These are phyloP conservation scores for Amanita jacksonii DNA, from an alignment of 768 basidiomycete species.

Conservation along the genomic window DNA sequence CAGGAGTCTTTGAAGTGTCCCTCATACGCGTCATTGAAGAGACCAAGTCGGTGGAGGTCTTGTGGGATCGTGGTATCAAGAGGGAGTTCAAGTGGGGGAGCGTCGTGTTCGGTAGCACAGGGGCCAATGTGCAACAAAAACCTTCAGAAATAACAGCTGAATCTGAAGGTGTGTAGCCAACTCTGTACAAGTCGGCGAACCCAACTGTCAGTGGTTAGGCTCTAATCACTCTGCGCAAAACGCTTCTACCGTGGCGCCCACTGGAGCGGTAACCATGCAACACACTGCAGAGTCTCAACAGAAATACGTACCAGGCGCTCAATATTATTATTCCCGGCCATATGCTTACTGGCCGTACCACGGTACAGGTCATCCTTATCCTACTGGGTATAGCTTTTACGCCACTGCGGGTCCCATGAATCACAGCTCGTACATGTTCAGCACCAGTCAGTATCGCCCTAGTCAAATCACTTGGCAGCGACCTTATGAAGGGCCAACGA, in stretches of 20 bases:
- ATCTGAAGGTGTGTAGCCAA: conserved; percentile 32
- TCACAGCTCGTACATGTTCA: conserved; percentile 10
- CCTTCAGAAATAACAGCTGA: conserved; percentile 46
- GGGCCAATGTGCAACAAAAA: conserved; percentile 63
- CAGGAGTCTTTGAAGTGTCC: conserved; percentile 82
- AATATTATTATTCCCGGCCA: conserved; percentile 14
- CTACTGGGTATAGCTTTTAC: conserved; percentile 14
- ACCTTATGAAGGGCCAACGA: conserved; percentile 14
- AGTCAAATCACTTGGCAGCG: conserved; percentile 15
- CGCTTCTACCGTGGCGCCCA: conserved; percentile 1
- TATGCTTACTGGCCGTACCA: conserved; percentile 31
- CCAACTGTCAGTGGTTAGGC: conserved; percentile 7
- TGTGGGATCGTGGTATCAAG: conserved; percentile 70
- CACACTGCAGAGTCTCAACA: conserved; percentile 6
- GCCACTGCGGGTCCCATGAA: conserved; percentile 10
- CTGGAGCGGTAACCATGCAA: conserved; percentile 10
- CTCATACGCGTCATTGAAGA: conserved; percentile 65
- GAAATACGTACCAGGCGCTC: conserved; percentile 10
- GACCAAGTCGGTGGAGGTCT: conserved; percentile 61
- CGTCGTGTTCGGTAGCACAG: conserved; percentile 68
- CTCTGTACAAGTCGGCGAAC: conserved; percentile 5
- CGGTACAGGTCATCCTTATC: conserved; percentile 2
- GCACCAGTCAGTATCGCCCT: conserved; percentile 9
- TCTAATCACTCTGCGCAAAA: conserved; percentile 8
- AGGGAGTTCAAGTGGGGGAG: conserved; percentile 79